These are phyloP conservation scores for Hordeum marinum DNA, from an alignment of 176 grass and related monocot species.

Conservation along the genomic window DNA sequence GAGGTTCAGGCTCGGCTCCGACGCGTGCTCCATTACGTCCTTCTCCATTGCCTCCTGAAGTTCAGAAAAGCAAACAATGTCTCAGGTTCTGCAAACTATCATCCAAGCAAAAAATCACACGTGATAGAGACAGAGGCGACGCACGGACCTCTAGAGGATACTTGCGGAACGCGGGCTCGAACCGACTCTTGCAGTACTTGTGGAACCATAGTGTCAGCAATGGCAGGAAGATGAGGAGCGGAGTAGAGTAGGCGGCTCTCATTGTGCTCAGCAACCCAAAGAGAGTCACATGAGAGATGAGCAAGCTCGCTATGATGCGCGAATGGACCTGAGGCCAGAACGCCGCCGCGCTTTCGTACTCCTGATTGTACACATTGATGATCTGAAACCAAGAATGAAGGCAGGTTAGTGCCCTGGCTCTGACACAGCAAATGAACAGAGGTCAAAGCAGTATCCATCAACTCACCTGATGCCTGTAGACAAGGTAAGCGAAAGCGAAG, in stretches of 20 bases:
- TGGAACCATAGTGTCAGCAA: slow-evolving; percentile 88
- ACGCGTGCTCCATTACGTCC: slow-evolving; percentile 64
- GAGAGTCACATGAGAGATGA: slow-evolving; percentile 78
- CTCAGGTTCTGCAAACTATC: neutral
- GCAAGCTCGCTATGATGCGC: slow-evolving; percentile 78
- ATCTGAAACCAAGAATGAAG: slow-evolving; percentile 50
- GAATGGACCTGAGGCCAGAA: slow-evolving; percentile 95
- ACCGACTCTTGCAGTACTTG: slow-evolving; percentile 91
- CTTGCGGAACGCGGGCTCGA: slow-evolving; percentile 86
- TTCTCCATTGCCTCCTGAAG: slow-evolving; percentile 91
- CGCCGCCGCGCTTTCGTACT: slow-evolving; percentile 82
- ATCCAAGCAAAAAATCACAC: neutral
- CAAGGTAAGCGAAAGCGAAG: slow-evolving; percentile 86
- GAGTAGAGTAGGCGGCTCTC: slow-evolving; percentile 82
- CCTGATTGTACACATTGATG: slow-evolving; percentile 97
- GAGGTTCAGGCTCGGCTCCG: slow-evolving; percentile 80
- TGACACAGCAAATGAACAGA: neutral
- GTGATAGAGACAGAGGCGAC: neutral
- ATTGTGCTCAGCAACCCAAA: slow-evolving; percentile 83
- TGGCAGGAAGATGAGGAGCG: slow-evolving; percentile 74
- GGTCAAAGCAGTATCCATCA: neutral
- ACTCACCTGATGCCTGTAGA: slow-evolving; percentile 91
- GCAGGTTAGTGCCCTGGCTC: neutral
- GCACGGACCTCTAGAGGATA: slow-evolving; percentile 76
- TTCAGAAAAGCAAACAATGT: neutral